Conservation (phyloP, 306 rosid genomes). For the Sophora flavescens region DNA sequence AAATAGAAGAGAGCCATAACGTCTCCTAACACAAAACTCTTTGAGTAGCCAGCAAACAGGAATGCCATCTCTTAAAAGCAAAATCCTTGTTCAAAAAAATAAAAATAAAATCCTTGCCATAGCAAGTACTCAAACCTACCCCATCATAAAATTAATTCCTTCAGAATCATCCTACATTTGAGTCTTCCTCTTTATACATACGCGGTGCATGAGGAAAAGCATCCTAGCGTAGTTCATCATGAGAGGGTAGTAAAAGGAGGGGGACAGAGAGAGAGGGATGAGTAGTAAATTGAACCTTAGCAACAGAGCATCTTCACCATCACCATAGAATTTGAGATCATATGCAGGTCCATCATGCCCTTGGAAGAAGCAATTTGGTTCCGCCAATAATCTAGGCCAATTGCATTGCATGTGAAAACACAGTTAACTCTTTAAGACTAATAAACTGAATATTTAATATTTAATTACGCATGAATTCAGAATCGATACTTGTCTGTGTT, state of each 20-base stretch:
- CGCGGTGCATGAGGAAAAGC: not conserved
- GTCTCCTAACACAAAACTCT: no score
- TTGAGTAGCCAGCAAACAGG: no score
- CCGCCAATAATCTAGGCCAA: conserved; percentile 66
- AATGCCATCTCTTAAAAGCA: no score
- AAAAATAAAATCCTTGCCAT: no score
- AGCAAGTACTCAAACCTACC: no score
- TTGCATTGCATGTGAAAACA: conserved; percentile 46
- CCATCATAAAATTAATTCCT: no score
- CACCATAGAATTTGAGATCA: conserved; percentile 81
- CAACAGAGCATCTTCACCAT: conserved; percentile 66
- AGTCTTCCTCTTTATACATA: not conserved
- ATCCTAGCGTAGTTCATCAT: not conserved
- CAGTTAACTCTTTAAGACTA: conserved; percentile 24
- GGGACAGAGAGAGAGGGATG: conserved; percentile 11
- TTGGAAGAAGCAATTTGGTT: conserved; percentile 72
- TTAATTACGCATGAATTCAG: not conserved
- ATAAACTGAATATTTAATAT: conserved; percentile 16
- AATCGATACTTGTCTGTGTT: conserved; percentile 56
- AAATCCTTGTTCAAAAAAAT: no score
- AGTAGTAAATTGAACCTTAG: conserved; percentile 65
- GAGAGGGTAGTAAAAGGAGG: not conserved
- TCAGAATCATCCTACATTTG: not conserved
- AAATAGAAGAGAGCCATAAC: not conserved
- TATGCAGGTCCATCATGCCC: conserved; percentile 88